Percentiles rank a stretch among this genome's conserved stretches.
Conservation (phyloP, 176 grass and related monocot species). For the maize (Zea mays) region Zm-B73-REFERENCE-NAM-5.0 NC_050101.1:160250501-160251000, state of each 20-base stretch:
- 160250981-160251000: constrained; percentile 39
- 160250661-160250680: background rate
- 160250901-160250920: too few species aligned
- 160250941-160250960: background rate
- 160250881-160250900: background rate
- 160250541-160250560: too few species aligned
- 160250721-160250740: constrained; percentile 5
- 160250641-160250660: constrained; percentile 26
- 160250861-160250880: constrained; percentile 19
- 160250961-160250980: background rate
- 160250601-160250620: too few species aligned
- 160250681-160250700: constrained; percentile 1
- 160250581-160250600: too few species aligned
- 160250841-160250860: background rate
- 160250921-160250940: constrained; percentile 10
- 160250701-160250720: constrained; percentile 20
- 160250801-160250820: background rate
- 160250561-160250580: too few species aligned
- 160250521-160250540: too few species aligned
- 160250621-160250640: background rate
- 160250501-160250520: too few species aligned
- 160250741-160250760: background rate
- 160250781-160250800: background rate
- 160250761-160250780: background rate
- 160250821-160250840: background rate